Percentiles rank a stretch among this genome's conserved stretches.
Evolutionary conservation across 164 flowering plant genomes (phyloP).

Genomic region (Stephania cephalantha): DNA sequence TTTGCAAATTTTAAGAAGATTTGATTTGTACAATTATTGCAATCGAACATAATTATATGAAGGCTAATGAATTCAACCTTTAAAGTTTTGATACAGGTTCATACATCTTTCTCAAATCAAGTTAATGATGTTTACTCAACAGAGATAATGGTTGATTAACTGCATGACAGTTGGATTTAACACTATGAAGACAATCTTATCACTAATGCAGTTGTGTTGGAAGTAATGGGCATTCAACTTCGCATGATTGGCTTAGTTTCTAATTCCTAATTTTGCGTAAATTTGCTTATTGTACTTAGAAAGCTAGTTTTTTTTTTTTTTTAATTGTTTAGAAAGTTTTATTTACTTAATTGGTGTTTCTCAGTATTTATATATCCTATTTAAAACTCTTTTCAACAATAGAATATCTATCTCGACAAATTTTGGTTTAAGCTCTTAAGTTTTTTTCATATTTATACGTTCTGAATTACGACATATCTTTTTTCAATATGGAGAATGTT

Average conservation of each 20-base stretch:
- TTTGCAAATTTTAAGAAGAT: slow-evolving; percentile 23
- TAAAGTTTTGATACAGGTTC: slow-evolving; percentile 66
- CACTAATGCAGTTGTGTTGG: slow-evolving; percentile 10
- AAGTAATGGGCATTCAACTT: not conserved
- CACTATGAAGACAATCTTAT: slow-evolving; percentile 7
- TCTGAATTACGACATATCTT: too few relatives aligned
- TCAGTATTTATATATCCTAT: not conserved
- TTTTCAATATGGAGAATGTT: too few relatives aligned
- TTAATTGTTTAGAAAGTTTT: too few relatives aligned
- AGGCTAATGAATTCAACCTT: slow-evolving; percentile 51
- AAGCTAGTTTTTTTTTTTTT: not conserved
- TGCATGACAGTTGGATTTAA: slow-evolving; percentile 20
- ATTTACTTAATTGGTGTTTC: not conserved
- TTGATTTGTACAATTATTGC: slow-evolving; percentile 10
- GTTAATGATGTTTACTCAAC: slow-evolving; percentile 38
- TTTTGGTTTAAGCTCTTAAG: too few relatives aligned
- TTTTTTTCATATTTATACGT: too few relatives aligned
- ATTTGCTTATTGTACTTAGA: not conserved
- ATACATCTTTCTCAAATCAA: slow-evolving; percentile 37
- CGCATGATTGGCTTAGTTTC: not conserved
- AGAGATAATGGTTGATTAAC: slow-evolving; percentile 34
- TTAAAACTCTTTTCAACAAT: not conserved
- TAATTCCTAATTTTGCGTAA: not conserved
- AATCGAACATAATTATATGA: slow-evolving; percentile 19
- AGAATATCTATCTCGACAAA: too few relatives aligned